Evolutionary conservation across 495 filamentous ascomycete genomes (phyloP).

Genomic region (Aspergillus heteromorphus): DNA sequence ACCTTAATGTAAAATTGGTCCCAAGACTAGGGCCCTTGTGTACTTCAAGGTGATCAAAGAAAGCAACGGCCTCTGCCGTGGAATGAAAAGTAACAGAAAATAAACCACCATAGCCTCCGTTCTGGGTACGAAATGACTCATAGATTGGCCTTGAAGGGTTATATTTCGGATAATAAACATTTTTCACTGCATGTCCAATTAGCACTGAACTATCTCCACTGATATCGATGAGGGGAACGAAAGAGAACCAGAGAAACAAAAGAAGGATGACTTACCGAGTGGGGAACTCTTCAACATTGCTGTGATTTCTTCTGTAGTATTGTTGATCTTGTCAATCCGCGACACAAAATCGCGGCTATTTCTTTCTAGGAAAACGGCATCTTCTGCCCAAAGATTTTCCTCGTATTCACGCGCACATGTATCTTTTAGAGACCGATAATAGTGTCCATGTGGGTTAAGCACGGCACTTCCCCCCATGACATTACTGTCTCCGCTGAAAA

Average conservation of each 20-base stretch:
- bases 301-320: conserved; percentile 79
- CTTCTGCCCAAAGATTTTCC: conserved; percentile 89
- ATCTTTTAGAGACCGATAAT: conserved; percentile 64
- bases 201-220: not conserved
- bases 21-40: conserved; percentile 92
- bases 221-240: not conserved
- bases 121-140: conserved; percentile 67
- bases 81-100: conserved; percentile 75
- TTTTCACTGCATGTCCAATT: conserved; percentile 52
- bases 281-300: conserved; percentile 56
- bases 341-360: conserved; percentile 90
- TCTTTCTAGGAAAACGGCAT: conserved; percentile 88
- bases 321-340: conserved; percentile 78
- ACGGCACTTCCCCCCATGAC: conserved; percentile 93
- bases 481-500: conserved; percentile 95
- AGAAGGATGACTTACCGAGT: conserved; percentile 32
- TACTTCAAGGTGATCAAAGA: conserved; percentile 82
- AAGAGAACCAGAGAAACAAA: not conserved
- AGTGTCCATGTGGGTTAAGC: conserved; percentile 71
- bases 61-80: conserved; percentile 64
- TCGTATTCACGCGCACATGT: conserved; percentile 62
- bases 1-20: conserved; percentile 90
- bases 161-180: conserved; percentile 82
- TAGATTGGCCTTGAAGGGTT: conserved; percentile 64
- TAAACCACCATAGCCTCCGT: conserved; percentile 86